Base-by-base conservation (phyloP, 78 protist genomes). In the Blattamonas nauphoetae region DNA sequence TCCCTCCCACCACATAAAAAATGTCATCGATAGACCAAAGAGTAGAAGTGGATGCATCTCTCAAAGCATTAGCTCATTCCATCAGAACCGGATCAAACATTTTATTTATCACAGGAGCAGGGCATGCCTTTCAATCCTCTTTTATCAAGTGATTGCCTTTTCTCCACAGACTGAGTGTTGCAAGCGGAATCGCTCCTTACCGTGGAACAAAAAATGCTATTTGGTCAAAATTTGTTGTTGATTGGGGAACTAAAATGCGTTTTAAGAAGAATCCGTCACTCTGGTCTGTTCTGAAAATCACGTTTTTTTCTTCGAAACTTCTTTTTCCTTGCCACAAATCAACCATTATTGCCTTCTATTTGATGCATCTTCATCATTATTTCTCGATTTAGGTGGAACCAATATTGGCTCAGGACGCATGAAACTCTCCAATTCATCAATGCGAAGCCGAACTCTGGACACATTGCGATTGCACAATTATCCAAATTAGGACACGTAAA, bases 321-420 rank as follows among this genome's bases (percentile, higher is more conserved):
- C n/a, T n/a, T n/a, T n/a, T n/a, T n/a, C n/a, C n/a, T n/a, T n/a
- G n/a, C n/a, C n/a, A n/a, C n/a, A n/a, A n/a, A n/a, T n/a, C n/a
- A n/a, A n/a, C n/a, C n/a, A n/a, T n/a, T n/a, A n/a, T n/a, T n/a
- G n/a, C n/a, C n/a, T n/a, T n/a, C n/a, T n/a, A n/a, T n/a, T n/a
- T n/a, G n/a, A n/a, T n/a, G n/a, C n/a, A n/a, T n/a, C n/a, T n/a
- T n/a, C n/a, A n/a, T n/a, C n/a, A n/a, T n/a, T n/a, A n/a, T n/a
- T n/a, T n/a, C n/a, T n/a, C n/a, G n/a, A n/a, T n/a, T n/a, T n/a
- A 79, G 83, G 83, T 84, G 86, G 86, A 84, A 84, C 42, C 46
- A 84, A 84, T 84, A 33, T 84, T 84, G 86, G 86, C 21, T 84
- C n/a, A 4, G 86, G 4, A 84, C 86, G 29, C 86, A 84, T 33